A percentile compares a stretch with the other conserved stretches of the same genome.
Evolutionary conservation across 1,284 basidiomycete genomes (phyloP).

Genomic region (Sphagnurus paluster): DNA sequence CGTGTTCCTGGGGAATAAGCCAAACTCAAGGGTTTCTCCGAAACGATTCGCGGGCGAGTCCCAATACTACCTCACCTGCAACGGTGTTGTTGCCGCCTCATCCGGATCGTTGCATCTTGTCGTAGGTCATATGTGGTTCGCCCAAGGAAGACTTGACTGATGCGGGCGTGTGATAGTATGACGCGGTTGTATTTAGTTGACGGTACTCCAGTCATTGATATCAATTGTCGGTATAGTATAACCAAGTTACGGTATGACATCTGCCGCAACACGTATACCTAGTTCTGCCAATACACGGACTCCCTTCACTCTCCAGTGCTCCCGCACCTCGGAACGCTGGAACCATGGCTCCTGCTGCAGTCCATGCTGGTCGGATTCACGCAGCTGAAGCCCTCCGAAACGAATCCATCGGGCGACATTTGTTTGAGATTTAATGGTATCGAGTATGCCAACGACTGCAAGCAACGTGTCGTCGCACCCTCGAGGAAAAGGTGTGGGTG

Average conservation of each 20-base stretch:
- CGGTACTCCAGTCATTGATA: too few species aligned
- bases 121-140: too few species aligned
- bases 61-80: constrained; percentile 28
- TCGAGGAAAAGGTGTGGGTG: not conserved
- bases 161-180: too few species aligned
- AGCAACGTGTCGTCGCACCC: constrained; percentile 59
- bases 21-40: constrained; percentile 34
- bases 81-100: constrained; percentile 30
- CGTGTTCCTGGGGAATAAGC: constrained; percentile 42
- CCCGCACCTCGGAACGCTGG: constrained; percentile 40
- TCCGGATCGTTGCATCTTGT: constrained; percentile 15
- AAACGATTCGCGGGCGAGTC: constrained; percentile 27
- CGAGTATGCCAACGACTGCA: constrained; percentile 70
- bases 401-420: constrained; percentile 72
- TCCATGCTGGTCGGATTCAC: not conserved
- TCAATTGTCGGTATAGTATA: too few species aligned
- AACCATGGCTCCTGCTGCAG: constrained; percentile 46
- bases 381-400: constrained; percentile 43
- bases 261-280: not conserved
- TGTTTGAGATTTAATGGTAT: constrained; percentile 52
- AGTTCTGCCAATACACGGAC: constrained; percentile 29
- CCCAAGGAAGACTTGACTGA: too few species aligned
- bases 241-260: too few species aligned
- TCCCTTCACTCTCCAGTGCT: constrained; percentile 54
- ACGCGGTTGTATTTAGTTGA: too few species aligned